Evolutionary conservation across 495 filamentous ascomycete genomes (phyloP).

Genomic region (Podospora conica): DNA sequence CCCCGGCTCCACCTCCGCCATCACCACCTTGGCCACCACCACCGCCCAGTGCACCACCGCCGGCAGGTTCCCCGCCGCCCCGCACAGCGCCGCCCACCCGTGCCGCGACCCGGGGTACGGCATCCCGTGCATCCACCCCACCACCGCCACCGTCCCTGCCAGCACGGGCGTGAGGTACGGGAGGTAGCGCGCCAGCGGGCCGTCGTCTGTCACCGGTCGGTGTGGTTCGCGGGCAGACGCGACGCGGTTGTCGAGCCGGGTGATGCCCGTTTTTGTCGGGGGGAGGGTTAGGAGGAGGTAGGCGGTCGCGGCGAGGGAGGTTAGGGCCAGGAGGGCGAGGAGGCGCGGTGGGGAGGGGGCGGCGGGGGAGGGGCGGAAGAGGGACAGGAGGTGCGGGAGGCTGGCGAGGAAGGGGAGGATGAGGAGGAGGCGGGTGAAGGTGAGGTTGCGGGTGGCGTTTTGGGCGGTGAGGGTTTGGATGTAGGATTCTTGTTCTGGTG

Average conservation of each 20-base stretch:
- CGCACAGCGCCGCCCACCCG: background rate
- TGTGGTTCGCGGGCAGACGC: too few relatives aligned
- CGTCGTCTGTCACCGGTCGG: too few relatives aligned
- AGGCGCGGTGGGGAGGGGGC: constrained; percentile 30
- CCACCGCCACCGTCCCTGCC: constrained; percentile 31
- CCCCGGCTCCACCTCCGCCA: constrained; percentile 51
- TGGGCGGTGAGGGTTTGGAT: constrained; percentile 52
- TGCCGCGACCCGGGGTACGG: constrained; percentile 2
- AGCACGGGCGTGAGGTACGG: constrained; percentile 45
- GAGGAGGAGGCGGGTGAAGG: constrained; percentile 55
- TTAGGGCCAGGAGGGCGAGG: constrained; percentile 50
- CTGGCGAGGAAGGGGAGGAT: constrained; percentile 47
- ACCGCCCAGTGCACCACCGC: constrained; percentile 42
- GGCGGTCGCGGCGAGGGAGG: constrained; percentile 54
- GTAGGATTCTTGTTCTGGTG: constrained; percentile 67
- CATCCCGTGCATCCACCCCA: constrained; percentile 23
- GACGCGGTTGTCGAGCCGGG: constrained; percentile 27
- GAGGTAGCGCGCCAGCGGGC: constrained; percentile 40
- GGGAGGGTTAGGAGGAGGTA: constrained; percentile 42
- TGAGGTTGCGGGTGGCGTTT: constrained; percentile 52
- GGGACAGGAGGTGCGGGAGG: constrained; percentile 46
- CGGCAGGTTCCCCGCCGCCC: constrained; percentile 34
- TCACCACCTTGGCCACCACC: constrained; percentile 44
- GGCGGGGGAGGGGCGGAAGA: constrained; percentile 30
- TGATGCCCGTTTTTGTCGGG: constrained; percentile 33